Evolutionary conservation across 495 filamentous ascomycete genomes (phyloP).

Genomic region (Recurvomyces mirabilis): DNA sequence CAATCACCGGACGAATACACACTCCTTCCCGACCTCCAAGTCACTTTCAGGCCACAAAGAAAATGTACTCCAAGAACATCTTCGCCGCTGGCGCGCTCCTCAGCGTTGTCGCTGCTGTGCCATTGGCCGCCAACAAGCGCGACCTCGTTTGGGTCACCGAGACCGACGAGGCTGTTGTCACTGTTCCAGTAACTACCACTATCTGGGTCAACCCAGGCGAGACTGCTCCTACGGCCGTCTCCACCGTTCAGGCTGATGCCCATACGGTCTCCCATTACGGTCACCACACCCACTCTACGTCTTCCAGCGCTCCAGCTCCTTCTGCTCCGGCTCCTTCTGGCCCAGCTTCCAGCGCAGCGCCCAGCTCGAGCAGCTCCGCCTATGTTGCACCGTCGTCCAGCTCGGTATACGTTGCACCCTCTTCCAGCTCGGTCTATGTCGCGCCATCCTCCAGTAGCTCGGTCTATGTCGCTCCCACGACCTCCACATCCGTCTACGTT

Average conservation of each 20-base stretch:
- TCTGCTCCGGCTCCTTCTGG: conserved; percentile 8
- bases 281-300: conserved; percentile 8
- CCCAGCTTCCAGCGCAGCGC: background rate
- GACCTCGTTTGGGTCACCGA: conserved; percentile 30
- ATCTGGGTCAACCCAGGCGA: conserved; percentile 27
- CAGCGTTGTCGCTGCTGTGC: conserved; percentile 28
- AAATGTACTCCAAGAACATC: conserved; percentile 24
- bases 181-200: conserved; percentile 30
- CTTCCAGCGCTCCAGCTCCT: conserved; percentile 3
- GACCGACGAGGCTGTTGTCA: conserved; percentile 27
- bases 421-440: conserved; percentile 11
- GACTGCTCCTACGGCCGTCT: conserved; percentile 8
- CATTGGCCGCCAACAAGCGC: conserved; percentile 31
- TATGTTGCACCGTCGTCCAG: background rate
- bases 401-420: background rate
- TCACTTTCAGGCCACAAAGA: conserved; percentile 2
- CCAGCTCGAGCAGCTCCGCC: too few relatives aligned
- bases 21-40: background rate
- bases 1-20: background rate
- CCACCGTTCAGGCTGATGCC: too few relatives aligned
- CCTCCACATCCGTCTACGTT: conserved; percentile 6
- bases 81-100: conserved; percentile 24
- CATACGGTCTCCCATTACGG: conserved; percentile 4
- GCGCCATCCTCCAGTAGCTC: conserved; percentile 15
- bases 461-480: conserved; percentile 8